Base-by-base conservation (phyloP, 768 basidiomycete genomes). In the Auricularia heimuer region DNA sequence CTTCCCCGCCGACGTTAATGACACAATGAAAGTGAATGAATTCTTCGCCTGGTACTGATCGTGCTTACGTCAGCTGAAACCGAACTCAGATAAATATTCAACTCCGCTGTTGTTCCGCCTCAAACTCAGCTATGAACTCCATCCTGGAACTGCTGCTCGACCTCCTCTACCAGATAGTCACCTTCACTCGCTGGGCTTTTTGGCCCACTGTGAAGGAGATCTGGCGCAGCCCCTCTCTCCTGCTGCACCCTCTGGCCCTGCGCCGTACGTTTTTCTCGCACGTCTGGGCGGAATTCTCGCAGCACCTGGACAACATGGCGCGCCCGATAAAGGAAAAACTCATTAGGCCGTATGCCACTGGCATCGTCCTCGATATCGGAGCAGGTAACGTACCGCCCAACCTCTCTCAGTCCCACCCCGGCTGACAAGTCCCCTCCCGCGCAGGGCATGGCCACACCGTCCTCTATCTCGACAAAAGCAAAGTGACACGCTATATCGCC, bases 301-400 rank as follows among this genome's bases (percentile, higher is more conserved):
- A 77, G 18, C 78, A 76, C 1, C 73, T 79, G 0, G 85, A 90
- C 68, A 75, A 75, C 54, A 75, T 72, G 61, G 74, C 72, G 0
- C 74, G 74, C 7, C 68, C 72, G 0, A 68, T 77, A 0, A 88
- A 88, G 71, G 64, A 73, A 1, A 63, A 62, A 0, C 78, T 90
- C 62, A 81, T 89, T 61, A 80, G 80, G 2, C 76, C 78, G 2
- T 73, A 85, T 64, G 86, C 88, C 1, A 66, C 74, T 7, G 88
- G 88, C 1, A 76, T 82, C 2, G 85, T 90, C 0, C 78, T 90
- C 29, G 89, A 90, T 65, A 65, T 89, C 18, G 88, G 88, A 3
- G 86, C 87, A 69, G 87, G 87, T 85, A 65, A 63, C 77, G 63
- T 3, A 24, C 29, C 29, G 14, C n/a, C 4, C 4, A 18, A 24